Conservation (phyloP, 768 basidiomycete genomes). For the Guyanaporus albipodus region DNA sequence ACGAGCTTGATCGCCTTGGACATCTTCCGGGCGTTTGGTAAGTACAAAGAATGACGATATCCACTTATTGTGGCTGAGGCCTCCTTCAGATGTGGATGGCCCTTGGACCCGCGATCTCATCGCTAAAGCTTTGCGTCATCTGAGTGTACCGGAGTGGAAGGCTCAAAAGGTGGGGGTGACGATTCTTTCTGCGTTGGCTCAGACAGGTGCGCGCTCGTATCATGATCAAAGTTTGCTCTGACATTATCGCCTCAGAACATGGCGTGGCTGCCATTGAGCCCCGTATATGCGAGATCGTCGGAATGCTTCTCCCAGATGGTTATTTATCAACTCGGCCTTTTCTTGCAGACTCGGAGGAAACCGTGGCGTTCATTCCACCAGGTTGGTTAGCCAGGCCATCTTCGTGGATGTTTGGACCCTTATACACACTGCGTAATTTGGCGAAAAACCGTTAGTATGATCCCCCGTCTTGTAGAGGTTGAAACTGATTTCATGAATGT, state of each 20-base stretch:
- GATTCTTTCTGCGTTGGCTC: slow-evolving; percentile 21
- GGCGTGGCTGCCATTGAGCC: neutral
- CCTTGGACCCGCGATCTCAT: slow-evolving; percentile 12
- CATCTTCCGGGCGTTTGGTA: slow-evolving; percentile 17
- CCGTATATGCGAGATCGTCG: neutral
- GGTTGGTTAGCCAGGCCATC: slow-evolving; percentile 2
- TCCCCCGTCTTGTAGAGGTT: neutral
- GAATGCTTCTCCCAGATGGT: neutral
- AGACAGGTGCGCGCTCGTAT: slow-evolving; percentile 11
- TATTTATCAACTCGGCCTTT: neutral
- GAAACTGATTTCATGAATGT: neutral
- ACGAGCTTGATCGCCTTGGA: slow-evolving; percentile 22
- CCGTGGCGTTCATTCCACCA: too few species aligned
- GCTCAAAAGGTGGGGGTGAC: slow-evolving; percentile 22
- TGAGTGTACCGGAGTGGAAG: slow-evolving; percentile 9
- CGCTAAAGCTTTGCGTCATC: slow-evolving; percentile 2
- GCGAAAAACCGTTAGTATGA: slow-evolving; percentile 9
- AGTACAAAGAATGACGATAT: neutral
- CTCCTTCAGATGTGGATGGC: slow-evolving; percentile 1
- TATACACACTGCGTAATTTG: slow-evolving; percentile 16
- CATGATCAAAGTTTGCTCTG: neutral
- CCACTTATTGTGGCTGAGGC: neutral
- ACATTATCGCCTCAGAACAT: neutral
- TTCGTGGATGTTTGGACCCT: slow-evolving; percentile 20
- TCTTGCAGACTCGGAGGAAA: too few species aligned